phyloP scores from a whole-genome alignment of 2,329 filamentous ascomycete species.

The Sclerotinia subarctica region DNA sequence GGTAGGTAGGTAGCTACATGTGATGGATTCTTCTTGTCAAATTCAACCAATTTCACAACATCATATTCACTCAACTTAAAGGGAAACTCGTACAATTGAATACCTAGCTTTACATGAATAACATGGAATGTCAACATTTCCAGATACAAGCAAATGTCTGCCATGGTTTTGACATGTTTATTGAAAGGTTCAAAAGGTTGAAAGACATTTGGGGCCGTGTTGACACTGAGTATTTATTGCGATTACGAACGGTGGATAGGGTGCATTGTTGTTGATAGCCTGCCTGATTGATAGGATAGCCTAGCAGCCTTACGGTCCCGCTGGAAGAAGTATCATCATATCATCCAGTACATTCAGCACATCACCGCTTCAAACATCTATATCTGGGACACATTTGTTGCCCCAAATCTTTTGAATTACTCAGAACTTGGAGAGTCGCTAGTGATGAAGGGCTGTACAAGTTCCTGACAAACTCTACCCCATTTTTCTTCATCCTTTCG shows the following conservation, averaged over 20 bases:
- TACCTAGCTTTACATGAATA: not conserved
- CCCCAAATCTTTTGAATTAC: not conserved
- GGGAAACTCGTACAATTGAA: not conserved
- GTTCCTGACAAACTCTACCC: not conserved
- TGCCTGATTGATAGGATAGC: conserved; percentile 4
- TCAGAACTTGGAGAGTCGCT: not conserved
- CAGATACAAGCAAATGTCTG: not conserved
- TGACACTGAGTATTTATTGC: not conserved
- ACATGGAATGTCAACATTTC: too few relatives aligned
- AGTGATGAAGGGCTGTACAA: not conserved
- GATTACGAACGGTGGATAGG: not conserved
- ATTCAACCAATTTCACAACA: not conserved
- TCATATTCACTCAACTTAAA: not conserved
- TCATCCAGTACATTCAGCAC: not conserved
- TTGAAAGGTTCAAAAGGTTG: not conserved
- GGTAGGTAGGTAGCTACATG: not conserved
- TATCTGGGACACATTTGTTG: not conserved
- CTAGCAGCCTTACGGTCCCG: not conserved
- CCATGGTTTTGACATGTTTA: not conserved
- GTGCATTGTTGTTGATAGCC: not conserved
- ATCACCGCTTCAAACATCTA: not conserved
- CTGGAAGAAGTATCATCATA: not conserved
- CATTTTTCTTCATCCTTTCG: not conserved
- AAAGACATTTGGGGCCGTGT: not conserved
- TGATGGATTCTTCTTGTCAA: not conserved